phyloP scores from a whole-genome alignment of 176 grass and related monocot species.

The Neostapfia colusana region DNA sequence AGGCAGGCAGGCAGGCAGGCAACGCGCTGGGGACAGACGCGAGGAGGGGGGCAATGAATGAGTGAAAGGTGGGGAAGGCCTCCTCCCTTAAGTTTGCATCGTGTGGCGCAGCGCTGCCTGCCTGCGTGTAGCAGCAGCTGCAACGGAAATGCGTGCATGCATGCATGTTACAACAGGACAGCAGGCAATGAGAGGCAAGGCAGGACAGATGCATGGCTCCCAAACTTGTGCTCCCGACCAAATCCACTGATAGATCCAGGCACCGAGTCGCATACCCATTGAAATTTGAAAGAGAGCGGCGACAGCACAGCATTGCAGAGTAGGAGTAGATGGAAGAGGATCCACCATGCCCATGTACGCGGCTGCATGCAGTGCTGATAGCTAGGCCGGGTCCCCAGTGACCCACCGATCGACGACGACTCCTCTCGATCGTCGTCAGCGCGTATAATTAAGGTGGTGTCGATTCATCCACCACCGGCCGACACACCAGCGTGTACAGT shows the following conservation, averaged over 20 bases:
- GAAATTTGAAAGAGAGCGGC: no score
- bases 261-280: no score
- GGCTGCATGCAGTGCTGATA: no score
- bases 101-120: constrained; percentile 8
- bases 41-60: constrained; percentile 9
- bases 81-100: not conserved
- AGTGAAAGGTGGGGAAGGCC: not conserved
- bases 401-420: no score
- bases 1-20: not conserved
- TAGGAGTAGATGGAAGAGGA: not conserved
- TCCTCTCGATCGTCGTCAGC: no score
- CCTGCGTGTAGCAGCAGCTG: constrained; percentile 26
- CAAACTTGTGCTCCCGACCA: not conserved
- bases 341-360: no score
- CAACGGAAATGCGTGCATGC: constrained; percentile 30
- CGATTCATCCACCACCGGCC: no score
- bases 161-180: not conserved
- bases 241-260: not conserved
- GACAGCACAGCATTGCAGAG: not conserved
- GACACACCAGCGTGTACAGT: no score
- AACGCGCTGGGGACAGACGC: not conserved
- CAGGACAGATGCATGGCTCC: constrained; percentile 3
- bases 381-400: no score
- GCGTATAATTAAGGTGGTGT: no score
- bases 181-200: not conserved